These are phyloP conservation scores for Avicennia marina DNA, from an alignment of 257 asterid genomes.

Conservation along the genomic window DNA sequence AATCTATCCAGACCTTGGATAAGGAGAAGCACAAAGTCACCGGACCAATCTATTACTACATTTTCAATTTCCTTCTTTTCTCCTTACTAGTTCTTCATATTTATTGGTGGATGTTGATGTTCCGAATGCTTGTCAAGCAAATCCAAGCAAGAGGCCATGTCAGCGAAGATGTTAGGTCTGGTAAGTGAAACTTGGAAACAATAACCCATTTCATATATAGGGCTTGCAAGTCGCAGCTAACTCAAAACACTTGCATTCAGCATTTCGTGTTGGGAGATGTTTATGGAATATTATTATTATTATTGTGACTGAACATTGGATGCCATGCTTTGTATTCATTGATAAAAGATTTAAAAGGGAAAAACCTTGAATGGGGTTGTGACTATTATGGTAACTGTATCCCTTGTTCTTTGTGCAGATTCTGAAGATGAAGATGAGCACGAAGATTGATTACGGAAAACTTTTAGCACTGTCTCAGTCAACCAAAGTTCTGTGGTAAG, in stretches of 20 bases:
- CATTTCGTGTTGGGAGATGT: too few species aligned
- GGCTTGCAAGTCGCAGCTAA: background rate
- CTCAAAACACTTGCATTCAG: background rate
- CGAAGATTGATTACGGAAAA: conserved; percentile 45
- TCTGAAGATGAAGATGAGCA: conserved; percentile 77
- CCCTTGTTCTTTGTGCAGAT: conserved; percentile 39
- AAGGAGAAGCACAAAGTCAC: conserved; percentile 51
- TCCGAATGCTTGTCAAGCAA: conserved; percentile 81
- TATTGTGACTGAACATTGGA: too few species aligned
- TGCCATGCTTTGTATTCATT: too few species aligned
- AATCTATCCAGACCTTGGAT: conserved; percentile 45
- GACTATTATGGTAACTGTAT: background rate
- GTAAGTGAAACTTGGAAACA: conserved; percentile 32
- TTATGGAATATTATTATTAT: too few species aligned
- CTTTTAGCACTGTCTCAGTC: background rate
- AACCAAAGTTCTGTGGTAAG: background rate
- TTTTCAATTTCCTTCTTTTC: conserved; percentile 83
- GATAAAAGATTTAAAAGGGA: too few species aligned
- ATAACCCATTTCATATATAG: background rate
- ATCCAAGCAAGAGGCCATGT: conserved; percentile 77
- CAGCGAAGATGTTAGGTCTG: conserved; percentile 92
- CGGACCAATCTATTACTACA: conserved; percentile 78
- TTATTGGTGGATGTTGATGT: conserved; percentile 89
- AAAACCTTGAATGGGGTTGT: background rate
- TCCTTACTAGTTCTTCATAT: conserved; percentile 80